These are phyloP conservation scores for Populus pruinosa DNA, from an alignment of 345 rosid species.

Conservation along the genomic window DNA sequence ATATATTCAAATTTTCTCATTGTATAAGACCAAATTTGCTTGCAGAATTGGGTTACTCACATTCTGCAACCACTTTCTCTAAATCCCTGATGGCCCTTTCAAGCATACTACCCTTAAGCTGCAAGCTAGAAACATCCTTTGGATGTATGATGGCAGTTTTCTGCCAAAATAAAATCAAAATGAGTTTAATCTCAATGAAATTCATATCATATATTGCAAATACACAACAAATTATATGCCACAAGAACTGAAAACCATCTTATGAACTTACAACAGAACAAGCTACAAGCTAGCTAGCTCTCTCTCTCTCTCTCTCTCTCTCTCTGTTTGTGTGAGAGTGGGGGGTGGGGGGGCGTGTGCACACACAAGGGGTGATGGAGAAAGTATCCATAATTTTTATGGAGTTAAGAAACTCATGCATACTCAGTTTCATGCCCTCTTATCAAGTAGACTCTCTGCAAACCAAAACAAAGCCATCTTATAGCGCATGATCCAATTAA, in stretches of 20 bases:
- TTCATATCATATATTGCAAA: not conserved
- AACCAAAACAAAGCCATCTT: not conserved
- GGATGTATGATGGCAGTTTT: constrained; percentile 15
- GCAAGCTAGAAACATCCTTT: constrained; percentile 19
- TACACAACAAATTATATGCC: not conserved
- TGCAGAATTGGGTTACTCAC: constrained; percentile 17
- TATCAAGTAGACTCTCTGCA: not conserved
- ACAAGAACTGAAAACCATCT: not conserved
- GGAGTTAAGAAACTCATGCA: not conserved
- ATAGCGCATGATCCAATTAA: not conserved
- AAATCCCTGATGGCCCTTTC: constrained; percentile 42
- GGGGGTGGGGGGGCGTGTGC: not conserved
- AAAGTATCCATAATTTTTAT: not conserved
- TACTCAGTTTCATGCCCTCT: not conserved
- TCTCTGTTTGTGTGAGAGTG: too few relatives aligned
- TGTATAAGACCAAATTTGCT: not conserved
- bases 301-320: too few relatives aligned
- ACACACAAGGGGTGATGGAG: not conserved
- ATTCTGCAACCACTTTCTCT: constrained; percentile 40
- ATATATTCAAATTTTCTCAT: too few relatives aligned
- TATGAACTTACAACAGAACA: not conserved
- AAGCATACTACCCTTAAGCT: constrained; percentile 29
- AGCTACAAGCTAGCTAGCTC: too few relatives aligned
- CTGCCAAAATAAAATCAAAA: constrained; percentile 11
- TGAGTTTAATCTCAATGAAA: not conserved